phyloP scores from a whole-genome alignment of 176 grass and related monocot species.

The Leersia perrieri region DNA sequence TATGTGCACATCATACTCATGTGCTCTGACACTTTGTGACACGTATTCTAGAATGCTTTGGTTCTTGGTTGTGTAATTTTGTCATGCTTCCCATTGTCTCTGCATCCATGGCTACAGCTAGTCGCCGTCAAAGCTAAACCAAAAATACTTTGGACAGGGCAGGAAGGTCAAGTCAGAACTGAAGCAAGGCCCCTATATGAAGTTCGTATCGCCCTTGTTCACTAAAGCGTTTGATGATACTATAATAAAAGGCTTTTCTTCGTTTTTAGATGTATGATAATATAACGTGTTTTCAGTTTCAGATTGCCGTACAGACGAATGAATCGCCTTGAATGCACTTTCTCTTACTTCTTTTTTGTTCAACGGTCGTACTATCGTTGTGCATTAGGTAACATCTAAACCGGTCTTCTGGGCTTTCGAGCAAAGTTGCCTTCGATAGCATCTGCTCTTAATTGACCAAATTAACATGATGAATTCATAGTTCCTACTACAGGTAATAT shows the following conservation, averaged over 20 bases:
- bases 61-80: not conserved
- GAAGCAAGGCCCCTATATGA: not conserved
- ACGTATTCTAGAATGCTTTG: not conserved
- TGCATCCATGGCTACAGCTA: not conserved
- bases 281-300: not conserved
- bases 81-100: not conserved
- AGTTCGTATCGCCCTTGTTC: not conserved
- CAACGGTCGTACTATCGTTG: not conserved
- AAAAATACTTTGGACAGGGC: not conserved
- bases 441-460: constrained; percentile 25
- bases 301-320: not conserved
- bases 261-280: not conserved
- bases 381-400: not conserved
- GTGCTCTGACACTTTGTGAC: not conserved
- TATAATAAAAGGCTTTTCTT: not conserved
- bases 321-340: not conserved
- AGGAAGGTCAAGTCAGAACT: constrained; percentile 46
- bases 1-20: not conserved
- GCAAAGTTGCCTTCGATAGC: not conserved
- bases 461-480: constrained; percentile 4
- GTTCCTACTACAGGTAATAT: not conserved
- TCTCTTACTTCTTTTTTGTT: not conserved
- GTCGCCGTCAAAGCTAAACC: constrained; percentile 5
- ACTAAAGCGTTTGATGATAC: not conserved
- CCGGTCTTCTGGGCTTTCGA: not conserved